Evolutionary conservation across 1,139 yeast genomes (phyloP).

Genomic region (Zygosaccharomyces sapae): DNA sequence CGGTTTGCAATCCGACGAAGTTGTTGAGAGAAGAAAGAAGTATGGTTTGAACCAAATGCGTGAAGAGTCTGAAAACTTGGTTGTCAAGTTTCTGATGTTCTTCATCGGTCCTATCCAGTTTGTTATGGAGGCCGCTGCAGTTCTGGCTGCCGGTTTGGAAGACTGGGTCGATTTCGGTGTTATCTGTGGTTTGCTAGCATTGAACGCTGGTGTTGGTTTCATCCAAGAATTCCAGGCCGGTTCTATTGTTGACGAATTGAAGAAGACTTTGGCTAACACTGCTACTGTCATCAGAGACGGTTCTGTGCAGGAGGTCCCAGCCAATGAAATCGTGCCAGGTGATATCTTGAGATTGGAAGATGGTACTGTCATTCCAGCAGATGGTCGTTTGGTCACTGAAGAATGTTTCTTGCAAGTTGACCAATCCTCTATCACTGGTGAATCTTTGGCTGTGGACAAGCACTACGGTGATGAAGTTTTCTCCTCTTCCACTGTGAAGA

Average conservation of each 20-base stretch:
- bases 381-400: slow-evolving; percentile 88
- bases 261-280: slow-evolving; percentile 87
- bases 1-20: slow-evolving; percentile 84
- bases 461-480: slow-evolving; percentile 81
- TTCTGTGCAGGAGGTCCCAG: slow-evolving; percentile 63
- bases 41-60: slow-evolving; percentile 93
- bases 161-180: slow-evolving; percentile 99
- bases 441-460: slow-evolving; percentile 93
- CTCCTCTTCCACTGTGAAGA: slow-evolving; percentile 94
- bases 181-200: slow-evolving; percentile 78
- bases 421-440: slow-evolving; percentile 98
- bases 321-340: slow-evolving; percentile 89
- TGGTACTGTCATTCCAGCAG: slow-evolving; percentile 93
- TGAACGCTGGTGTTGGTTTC: slow-evolving; percentile 94
- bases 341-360: slow-evolving; percentile 88
- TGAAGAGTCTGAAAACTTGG: slow-evolving; percentile 81
- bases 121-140: slow-evolving; percentile 99
- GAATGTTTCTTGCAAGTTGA: slow-evolving; percentile 89
- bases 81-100: slow-evolving; percentile 84
- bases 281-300: slow-evolving; percentile 88
- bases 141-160: slow-evolving; percentile 95
- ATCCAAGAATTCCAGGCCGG: slow-evolving; percentile 97
- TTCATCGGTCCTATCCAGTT: slow-evolving; percentile 98
- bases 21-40: slow-evolving; percentile 82
- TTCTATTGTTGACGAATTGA: slow-evolving; percentile 90